A percentile compares a stretch with the other conserved stretches of the same genome.
phyloP scores from a whole-genome alignment of 169 alveolate species.

The Eimeria praecox region DNA sequence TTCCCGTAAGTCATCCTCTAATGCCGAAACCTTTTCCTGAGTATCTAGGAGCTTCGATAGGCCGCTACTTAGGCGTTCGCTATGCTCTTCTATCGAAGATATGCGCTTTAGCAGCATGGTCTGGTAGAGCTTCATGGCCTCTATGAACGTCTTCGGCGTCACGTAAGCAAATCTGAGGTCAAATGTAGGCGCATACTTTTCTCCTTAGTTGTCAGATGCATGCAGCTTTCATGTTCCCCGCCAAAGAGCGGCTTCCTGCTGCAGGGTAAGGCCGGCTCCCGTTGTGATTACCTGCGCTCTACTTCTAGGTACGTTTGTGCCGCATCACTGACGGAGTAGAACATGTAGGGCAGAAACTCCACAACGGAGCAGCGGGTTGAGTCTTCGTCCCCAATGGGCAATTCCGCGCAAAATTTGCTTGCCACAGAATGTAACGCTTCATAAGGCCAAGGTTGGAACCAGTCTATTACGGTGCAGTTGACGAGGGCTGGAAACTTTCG shows the following conservation, averaged over 20 bases:
- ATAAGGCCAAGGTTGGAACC: constrained; percentile 98
- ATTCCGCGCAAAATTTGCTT: constrained; percentile 90
- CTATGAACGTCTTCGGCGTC: constrained; percentile 97
- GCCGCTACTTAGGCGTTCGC: constrained; percentile 94
- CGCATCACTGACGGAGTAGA: constrained; percentile 85
- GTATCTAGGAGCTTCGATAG: constrained; percentile 93
- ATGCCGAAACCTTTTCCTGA: constrained; percentile 92
- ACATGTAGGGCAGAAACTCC: constrained; percentile 94
- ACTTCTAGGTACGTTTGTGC: constrained; percentile 66
- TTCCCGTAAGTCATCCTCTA: constrained; percentile 93
- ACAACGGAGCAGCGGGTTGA: constrained; percentile 89
- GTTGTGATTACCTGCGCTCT: constrained; percentile 47
- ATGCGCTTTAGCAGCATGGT: constrained; percentile 93
- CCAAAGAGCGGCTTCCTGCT: background rate
- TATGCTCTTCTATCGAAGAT: constrained; percentile 84
- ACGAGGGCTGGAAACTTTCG: constrained; percentile 97
- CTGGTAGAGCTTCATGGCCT: constrained; percentile 95
- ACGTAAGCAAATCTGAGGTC: constrained; percentile 93
- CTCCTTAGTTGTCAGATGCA: background rate
- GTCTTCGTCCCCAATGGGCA: constrained; percentile 90
- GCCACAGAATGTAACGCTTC: constrained; percentile 96
- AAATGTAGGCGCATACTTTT: background rate
- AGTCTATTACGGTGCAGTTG: constrained; percentile 96
- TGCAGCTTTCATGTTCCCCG: background rate
- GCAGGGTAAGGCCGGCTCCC: background rate